phyloP scores from a whole-genome alignment of 176 grass and related monocot genomes.

The Elymus sibiricus region DNA sequence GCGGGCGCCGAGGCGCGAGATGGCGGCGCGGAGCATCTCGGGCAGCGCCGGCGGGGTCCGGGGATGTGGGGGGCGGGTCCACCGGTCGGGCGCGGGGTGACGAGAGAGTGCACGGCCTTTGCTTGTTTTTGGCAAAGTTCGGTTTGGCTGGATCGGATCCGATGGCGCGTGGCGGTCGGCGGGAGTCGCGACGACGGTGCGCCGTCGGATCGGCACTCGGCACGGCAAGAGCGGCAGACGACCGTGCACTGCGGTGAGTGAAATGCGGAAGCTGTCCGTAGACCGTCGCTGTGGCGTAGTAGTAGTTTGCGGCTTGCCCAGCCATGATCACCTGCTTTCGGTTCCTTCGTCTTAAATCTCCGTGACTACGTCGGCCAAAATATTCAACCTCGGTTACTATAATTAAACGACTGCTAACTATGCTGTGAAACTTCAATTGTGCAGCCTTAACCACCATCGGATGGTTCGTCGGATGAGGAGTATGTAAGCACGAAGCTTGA shows the following conservation, averaged over 20 bases:
- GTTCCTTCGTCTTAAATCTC: background rate
- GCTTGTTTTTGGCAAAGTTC: background rate
- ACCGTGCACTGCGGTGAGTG: background rate
- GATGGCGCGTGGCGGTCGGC: background rate
- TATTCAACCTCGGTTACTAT: too few species aligned
- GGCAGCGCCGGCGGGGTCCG: background rate
- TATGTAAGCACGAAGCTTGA: too few species aligned
- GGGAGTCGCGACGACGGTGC: background rate
- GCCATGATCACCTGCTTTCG: too few species aligned
- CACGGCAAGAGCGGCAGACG: background rate
- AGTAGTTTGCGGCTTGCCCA: too few species aligned
- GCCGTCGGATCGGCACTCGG: background rate
- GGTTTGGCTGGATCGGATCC: background rate
- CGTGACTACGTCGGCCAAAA: too few species aligned
- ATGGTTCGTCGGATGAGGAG: too few species aligned
- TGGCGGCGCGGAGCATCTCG: conserved; percentile 46
- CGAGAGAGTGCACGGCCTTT: background rate
- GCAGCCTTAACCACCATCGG: too few species aligned
- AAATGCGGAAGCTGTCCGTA: too few species aligned
- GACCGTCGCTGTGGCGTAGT: too few species aligned
- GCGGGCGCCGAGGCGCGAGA: conserved; percentile 26
- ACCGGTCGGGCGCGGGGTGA: conserved; percentile 3
- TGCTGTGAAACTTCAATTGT: too few species aligned
- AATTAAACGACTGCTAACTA: too few species aligned
- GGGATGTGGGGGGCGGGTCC: background rate